Evolutionary conservation across 2,329 filamentous ascomycete genomes (phyloP).

Genomic region (Paecilomyces sp.): DNA sequence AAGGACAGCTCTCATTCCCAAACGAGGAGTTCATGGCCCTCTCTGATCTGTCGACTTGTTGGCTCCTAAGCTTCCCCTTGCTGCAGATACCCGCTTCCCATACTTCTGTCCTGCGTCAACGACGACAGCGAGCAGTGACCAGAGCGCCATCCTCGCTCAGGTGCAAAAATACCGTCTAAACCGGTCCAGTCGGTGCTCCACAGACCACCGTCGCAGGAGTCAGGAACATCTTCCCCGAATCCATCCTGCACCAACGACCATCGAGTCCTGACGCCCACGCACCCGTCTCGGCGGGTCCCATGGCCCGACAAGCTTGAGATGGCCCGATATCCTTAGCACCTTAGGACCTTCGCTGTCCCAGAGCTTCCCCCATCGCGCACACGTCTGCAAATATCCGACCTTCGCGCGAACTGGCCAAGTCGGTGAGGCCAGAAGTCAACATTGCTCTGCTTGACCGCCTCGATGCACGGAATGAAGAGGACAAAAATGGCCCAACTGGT

Average conservation of each 20-base stretch:
- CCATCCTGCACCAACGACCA: conserved; percentile 18
- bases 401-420: background rate
- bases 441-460: background rate
- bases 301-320: conserved; percentile 15
- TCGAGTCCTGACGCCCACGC: conserved; percentile 14
- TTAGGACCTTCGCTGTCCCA: conserved; percentile 1
- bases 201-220: conserved; percentile 3
- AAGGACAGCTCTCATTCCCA: background rate
- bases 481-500: background rate
- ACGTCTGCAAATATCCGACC: conserved; percentile 1
- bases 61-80: background rate
- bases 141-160: background rate
- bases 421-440: background rate
- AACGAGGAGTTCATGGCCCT: background rate
- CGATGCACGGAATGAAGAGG: background rate
- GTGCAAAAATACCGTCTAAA: background rate
- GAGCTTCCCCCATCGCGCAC: background rate
- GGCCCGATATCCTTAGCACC: conserved; percentile 4
- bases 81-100: background rate
- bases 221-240: conserved; percentile 25
- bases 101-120: background rate
- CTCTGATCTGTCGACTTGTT: background rate
- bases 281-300: conserved; percentile 7
- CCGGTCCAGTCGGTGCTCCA: background rate
- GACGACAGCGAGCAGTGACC: background rate